Conservation (phyloP, 1,139 yeast species). For the Taphrina betulina region DNA sequence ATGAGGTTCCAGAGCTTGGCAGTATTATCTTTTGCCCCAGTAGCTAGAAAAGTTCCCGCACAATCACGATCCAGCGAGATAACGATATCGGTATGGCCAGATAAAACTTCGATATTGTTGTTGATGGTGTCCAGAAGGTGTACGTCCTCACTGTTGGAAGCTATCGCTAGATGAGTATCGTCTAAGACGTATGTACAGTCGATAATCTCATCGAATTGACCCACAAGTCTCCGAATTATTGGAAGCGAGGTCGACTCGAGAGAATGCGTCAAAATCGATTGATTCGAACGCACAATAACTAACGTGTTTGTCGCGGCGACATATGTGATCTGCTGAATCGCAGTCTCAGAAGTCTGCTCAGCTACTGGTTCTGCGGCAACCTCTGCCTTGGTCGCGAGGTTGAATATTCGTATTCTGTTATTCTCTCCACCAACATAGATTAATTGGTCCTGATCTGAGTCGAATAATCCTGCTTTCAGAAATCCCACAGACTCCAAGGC, state of each 20-base stretch:
- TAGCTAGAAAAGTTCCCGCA: slow-evolving; percentile 85
- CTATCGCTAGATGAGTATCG: slow-evolving; percentile 61
- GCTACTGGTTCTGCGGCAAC: slow-evolving; percentile 37
- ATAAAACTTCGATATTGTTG: slow-evolving; percentile 61
- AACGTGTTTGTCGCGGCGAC: slow-evolving; percentile 39
- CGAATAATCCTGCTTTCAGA: slow-evolving; percentile 44
- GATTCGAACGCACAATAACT: slow-evolving; percentile 69
- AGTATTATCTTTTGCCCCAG: slow-evolving; percentile 88
- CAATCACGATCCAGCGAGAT: slow-evolving; percentile 72
- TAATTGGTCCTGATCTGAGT: slow-evolving; percentile 43
- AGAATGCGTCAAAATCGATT: slow-evolving; percentile 62
- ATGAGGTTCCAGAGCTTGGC: slow-evolving; percentile 69
- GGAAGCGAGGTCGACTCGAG: slow-evolving; percentile 46
- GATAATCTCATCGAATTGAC: slow-evolving; percentile 94
- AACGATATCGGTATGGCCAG: slow-evolving; percentile 83
- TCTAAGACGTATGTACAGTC: slow-evolving; percentile 80
- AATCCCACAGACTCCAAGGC: slow-evolving; percentile 32
- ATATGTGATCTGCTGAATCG: slow-evolving; percentile 36
- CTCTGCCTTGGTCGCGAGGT: slow-evolving; percentile 41
- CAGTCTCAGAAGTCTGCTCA: slow-evolving; percentile 37
- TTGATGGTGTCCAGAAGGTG: slow-evolving; percentile 56
- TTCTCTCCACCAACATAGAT: slow-evolving; percentile 81
- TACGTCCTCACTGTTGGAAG: slow-evolving; percentile 91
- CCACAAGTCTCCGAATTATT: slow-evolving; percentile 63
- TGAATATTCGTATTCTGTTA: slow-evolving; percentile 66